Conservation (phyloP, 2,329 filamentous ascomycete genomes). For the Cercospora janseana region DNA sequence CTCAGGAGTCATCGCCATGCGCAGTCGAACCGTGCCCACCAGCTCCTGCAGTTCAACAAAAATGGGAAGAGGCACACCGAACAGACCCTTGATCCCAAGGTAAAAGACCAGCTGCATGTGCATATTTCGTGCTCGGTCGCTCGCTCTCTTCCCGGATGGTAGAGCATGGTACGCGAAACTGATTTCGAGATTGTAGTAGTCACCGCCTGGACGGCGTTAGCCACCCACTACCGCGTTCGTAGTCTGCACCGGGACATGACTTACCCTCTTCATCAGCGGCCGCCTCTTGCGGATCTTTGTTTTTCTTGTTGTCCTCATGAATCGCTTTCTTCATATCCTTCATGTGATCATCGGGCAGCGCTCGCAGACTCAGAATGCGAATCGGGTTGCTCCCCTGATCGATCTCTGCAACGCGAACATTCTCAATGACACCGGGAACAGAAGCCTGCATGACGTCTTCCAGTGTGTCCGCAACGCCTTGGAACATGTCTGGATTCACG, state of each 20-base stretch:
- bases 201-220: constrained; percentile 50
- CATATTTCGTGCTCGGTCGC: constrained; percentile 84
- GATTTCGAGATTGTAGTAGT: constrained; percentile 89
- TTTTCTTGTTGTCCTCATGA: constrained; percentile 73
- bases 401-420: constrained; percentile 92
- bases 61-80: constrained; percentile 83
- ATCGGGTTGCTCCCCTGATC: constrained; percentile 90
- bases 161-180: constrained; percentile 89
- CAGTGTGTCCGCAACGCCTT: constrained; percentile 84
- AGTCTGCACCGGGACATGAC: neutral
- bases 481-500: constrained; percentile 93
- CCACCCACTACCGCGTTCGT: neutral
- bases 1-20: constrained; percentile 82
- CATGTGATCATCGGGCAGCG: constrained; percentile 77
- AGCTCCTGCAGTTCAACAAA: constrained; percentile 87
- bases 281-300: constrained; percentile 80
- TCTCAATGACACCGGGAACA: constrained; percentile 85
- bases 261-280: constrained; percentile 80
- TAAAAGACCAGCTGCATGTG: constrained; percentile 97
- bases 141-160: constrained; percentile 66
- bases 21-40: constrained; percentile 81
- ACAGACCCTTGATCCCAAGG: constrained; percentile 81
- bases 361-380: constrained; percentile 80
- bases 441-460: constrained; percentile 97
- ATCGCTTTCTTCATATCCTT: constrained; percentile 78